These are phyloP conservation scores for Laguncularia racemosa DNA, from an alignment of 345 rosid species.

Conservation along the genomic window DNA sequence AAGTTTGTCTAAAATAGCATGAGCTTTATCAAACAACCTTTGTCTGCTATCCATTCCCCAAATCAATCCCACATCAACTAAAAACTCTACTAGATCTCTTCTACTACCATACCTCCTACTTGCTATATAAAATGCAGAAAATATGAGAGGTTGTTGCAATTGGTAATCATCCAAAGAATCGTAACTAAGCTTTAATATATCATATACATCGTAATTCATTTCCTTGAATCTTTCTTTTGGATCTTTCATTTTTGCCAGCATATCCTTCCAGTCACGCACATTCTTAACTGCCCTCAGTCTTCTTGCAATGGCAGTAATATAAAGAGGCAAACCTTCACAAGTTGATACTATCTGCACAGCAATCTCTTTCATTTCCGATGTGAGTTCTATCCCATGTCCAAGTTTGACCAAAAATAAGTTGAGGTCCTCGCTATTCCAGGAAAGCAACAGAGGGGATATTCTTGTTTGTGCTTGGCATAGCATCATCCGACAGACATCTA, in stretches of 20 bases:
- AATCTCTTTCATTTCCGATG: conserved; percentile 7
- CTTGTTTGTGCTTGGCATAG: not conserved
- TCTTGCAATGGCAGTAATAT: conserved; percentile 2
- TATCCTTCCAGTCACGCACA: conserved; percentile 10
- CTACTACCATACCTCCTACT: not conserved
- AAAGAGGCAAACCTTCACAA: conserved; percentile 20
- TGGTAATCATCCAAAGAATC: conserved; percentile 5
- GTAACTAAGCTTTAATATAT: conserved; percentile 9
- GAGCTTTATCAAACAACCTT: conserved; percentile 6
- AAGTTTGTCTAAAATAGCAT: conserved; percentile 16
- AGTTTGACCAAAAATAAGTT: not conserved
- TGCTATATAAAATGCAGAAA: conserved; percentile 17
- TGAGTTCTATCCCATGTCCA: not conserved
- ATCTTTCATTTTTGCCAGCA: conserved; percentile 3
- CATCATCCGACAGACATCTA: rapidly evolving
- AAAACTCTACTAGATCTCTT: conserved; percentile 9
- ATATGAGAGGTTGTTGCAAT: conserved; percentile 15
- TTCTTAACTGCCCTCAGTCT: conserved; percentile 14
- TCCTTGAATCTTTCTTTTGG: no score
- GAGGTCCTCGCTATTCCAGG: not conserved
- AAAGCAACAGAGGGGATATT: not conserved
- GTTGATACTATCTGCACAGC: not conserved
- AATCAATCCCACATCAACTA: conserved; percentile 18
- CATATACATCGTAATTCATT: not conserved
- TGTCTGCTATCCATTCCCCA: not conserved